These are phyloP conservation scores for Tephrocybe sp. DNA, from an alignment of 768 basidiomycete genomes.

Conservation along the genomic window DNA sequence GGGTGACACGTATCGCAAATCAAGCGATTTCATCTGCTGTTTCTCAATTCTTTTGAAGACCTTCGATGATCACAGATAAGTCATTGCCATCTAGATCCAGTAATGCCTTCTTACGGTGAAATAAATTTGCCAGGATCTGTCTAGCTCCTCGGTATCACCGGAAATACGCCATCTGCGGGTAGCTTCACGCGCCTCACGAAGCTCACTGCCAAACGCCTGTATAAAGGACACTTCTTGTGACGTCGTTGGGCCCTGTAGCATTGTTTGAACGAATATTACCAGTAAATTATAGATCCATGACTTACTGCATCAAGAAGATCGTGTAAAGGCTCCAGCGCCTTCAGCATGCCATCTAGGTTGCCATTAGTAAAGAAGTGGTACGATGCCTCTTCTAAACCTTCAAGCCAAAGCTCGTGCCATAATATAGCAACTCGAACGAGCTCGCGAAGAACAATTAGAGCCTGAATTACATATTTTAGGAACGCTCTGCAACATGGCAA, in stretches of 20 bases:
- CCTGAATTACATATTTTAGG: slow-evolving; percentile 40
- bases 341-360: slow-evolving; percentile 96
- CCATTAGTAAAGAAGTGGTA: slow-evolving; percentile 94
- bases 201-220: slow-evolving; percentile 89
- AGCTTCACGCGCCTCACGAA: slow-evolving; percentile 89
- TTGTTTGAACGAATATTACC: not conserved
- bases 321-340: slow-evolving; percentile 86
- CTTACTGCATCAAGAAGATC: slow-evolving; percentile 86
- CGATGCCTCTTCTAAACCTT: slow-evolving; percentile 96
- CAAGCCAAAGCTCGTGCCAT: slow-evolving; percentile 99
- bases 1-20: slow-evolving; percentile 96
- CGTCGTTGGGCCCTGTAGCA: slow-evolving; percentile 81
- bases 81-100: not conserved
- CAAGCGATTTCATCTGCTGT: slow-evolving; percentile 82
- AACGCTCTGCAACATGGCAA: not conserved
- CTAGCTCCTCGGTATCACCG: slow-evolving; percentile 85
- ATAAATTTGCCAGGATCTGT: slow-evolving; percentile 98
- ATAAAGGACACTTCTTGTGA: slow-evolving; percentile 92
- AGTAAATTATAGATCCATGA: slow-evolving; percentile 3
- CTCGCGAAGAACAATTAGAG: slow-evolving; percentile 86
- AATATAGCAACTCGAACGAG: slow-evolving; percentile 95
- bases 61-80: slow-evolving; percentile 33
- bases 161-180: slow-evolving; percentile 82
- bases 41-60: slow-evolving; percentile 94
- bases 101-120: slow-evolving; percentile 61